Evolutionary conservation across 2,329 filamentous ascomycete genomes (phyloP).

Genomic region (Xylariomycetidae sp.): DNA sequence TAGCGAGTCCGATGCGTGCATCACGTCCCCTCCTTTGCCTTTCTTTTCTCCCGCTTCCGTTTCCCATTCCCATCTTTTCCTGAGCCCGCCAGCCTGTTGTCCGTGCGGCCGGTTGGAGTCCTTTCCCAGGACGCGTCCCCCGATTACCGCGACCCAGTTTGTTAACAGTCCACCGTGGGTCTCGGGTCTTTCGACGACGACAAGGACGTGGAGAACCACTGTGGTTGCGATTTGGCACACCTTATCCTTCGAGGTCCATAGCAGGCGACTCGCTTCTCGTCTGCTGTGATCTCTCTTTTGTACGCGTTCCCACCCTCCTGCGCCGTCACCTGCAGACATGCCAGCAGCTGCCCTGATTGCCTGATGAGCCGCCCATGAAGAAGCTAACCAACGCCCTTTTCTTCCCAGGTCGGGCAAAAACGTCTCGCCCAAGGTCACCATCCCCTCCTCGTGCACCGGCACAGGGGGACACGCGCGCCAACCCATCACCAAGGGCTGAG

Average conservation of each 20-base stretch:
- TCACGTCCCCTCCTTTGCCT: constrained; percentile 17
- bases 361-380: no score
- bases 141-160: background rate
- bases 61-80: constrained; percentile 10
- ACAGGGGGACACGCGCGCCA: constrained; percentile 48
- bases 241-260: constrained; percentile 16
- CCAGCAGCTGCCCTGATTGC: no score
- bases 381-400: no score
- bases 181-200: constrained; percentile 2
- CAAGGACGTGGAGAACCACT: constrained; percentile 8
- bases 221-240: no score
- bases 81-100: constrained; percentile 8
- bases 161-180: background rate
- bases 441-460: constrained; percentile 54
- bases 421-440: constrained; percentile 48
- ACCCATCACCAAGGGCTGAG: constrained; percentile 30
- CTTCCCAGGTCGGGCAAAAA: constrained; percentile 41
- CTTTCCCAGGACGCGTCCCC: constrained; percentile 8
- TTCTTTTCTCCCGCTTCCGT: constrained; percentile 12
- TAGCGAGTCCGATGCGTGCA: constrained; percentile 18
- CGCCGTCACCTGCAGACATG: no score
- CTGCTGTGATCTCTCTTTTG: constrained; percentile 18
- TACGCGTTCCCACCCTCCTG: constrained; percentile 9
- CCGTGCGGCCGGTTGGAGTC: constrained; percentile 2
- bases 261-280: constrained; percentile 17